phyloP scores from a whole-genome alignment of 2,329 filamentous ascomycete genomes.

The Parafenestella ontariensis region DNA sequence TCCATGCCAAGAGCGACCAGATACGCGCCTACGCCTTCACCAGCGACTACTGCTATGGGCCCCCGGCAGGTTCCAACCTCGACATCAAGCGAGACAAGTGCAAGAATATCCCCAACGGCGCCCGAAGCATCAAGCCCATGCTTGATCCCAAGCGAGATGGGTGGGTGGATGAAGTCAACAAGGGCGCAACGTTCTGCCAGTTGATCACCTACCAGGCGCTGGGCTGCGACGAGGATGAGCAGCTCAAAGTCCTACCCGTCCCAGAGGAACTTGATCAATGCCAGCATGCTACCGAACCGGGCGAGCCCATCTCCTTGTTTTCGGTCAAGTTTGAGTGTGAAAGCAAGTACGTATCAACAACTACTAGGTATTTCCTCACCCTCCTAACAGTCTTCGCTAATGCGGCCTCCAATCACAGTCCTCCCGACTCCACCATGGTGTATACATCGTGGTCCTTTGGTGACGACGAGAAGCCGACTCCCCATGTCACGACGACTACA shows the following conservation, averaged over 20 bases:
- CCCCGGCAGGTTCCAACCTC: constrained; percentile 16
- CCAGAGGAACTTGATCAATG: constrained; percentile 10
- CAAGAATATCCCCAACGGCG: constrained; percentile 13
- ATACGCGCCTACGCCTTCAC: constrained; percentile 24
- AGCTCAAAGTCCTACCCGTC: constrained; percentile 1
- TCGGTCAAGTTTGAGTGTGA: constrained; percentile 27
- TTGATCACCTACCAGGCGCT: constrained; percentile 16
- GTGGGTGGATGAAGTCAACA: constrained; percentile 26
- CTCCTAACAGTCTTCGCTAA: not conserved
- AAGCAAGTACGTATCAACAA: not conserved
- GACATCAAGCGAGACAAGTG: constrained; percentile 31
- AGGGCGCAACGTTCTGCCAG: constrained; percentile 12
- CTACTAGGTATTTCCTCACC: not conserved
- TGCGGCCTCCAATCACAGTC: not conserved
- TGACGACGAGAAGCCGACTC: constrained; percentile 7
- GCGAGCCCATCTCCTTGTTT: constrained; percentile 1
- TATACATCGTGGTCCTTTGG: constrained; percentile 25
- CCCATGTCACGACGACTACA: not conserved
- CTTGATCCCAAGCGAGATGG: constrained; percentile 15
- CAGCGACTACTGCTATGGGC: constrained; percentile 21
- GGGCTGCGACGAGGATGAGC: constrained; percentile 9
- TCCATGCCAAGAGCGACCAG: constrained; percentile 22
- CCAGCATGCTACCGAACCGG: constrained; percentile 6
- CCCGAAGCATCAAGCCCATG: constrained; percentile 23
- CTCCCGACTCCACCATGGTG: too few species aligned